Evolutionary conservation across 1,284 basidiomycete species (phyloP), one percentile per base, ranked within the genome.

Genomic region (Ustilago vetiveriae): DNA sequence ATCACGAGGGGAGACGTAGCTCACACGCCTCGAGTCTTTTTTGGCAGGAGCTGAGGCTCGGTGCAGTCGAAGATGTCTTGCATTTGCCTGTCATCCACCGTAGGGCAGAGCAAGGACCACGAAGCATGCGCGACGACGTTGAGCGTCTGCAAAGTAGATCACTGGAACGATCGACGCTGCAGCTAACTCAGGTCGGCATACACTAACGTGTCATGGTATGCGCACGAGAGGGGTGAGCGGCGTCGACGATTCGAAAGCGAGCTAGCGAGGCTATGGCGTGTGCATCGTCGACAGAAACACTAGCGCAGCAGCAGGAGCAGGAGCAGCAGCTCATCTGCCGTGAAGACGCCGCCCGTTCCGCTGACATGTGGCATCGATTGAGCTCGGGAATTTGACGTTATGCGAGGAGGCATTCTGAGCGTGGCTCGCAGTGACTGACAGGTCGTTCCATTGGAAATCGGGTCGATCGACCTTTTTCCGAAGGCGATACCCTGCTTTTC

Each of bases 291-390:
- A 16, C 33, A 13, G 6, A 13, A 13, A 13, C 6, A 16, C 6
- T 35, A 16, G 13, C 13, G 11, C 13, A 6, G 33, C 11, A 35
- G 2, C 10, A 16, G 7, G 13, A 29, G n/a, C 24, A 29, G 27
- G 17, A 37, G 36, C n/a, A 7, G 19, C 1, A 19, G 19, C 6
- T 21, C 19, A n/a, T n/a, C n/a, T n/a, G n/a, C n/a, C n/a, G n/a
- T n/a, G n/a, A n/a, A n/a, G n/a, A n/a, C n/a, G n/a, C n/a, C n/a
- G n/a, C n/a, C n/a, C n/a, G n/a, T n/a, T n/a, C n/a, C n/a, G n/a
- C 5, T 37, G 56, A 59, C 40, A 35, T 59, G 46, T 26, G 30
- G 42, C 58, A 41, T 62, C 37, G 33, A 29, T 50, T 33, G 51
- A 9, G 41, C 23, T 27, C 43, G 52, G 45, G 52, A 37, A 21